Conservation (phyloP, 345 rosid genomes). For the Rhodamnia rubescens region DNA sequence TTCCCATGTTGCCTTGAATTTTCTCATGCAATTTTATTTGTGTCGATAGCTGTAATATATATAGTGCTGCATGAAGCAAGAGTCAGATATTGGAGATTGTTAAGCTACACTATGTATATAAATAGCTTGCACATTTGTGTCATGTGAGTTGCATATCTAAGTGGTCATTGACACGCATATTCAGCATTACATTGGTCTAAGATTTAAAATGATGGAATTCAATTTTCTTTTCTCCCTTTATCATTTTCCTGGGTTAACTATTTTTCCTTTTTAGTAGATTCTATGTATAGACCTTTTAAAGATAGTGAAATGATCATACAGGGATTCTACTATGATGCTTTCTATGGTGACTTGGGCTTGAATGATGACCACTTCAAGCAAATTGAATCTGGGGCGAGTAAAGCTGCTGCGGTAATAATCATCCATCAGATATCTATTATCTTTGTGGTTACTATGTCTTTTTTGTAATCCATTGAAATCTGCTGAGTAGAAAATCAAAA, state of each 20-base stretch:
- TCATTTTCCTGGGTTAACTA: neutral
- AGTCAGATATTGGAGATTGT: neutral
- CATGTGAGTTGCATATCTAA: neutral
- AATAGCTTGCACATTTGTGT: neutral
- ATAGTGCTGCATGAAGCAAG: neutral
- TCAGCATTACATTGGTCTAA: neutral
- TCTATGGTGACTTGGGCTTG: slow-evolving; percentile 77
- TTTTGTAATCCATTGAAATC: neutral
- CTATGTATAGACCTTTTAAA: neutral
- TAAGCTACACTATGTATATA: neutral
- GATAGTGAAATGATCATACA: slow-evolving; percentile 15
- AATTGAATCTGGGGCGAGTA: slow-evolving; percentile 57
- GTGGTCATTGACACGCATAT: neutral
- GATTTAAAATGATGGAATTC: neutral
- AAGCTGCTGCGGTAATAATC: slow-evolving; percentile 62
- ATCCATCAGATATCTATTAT: neutral
- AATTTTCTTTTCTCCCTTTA: neutral
- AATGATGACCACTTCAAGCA: slow-evolving; percentile 80
- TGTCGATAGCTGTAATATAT: neutral
- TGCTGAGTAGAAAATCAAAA: neutral
- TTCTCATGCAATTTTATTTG: neutral
- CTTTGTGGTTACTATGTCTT: neutral
- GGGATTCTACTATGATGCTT: slow-evolving; percentile 99
- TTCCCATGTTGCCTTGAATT: neutral
- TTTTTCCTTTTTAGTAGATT: neutral